Conservation (phyloP, 2,329 filamentous ascomycete genomes). For the Exophiala dermatitidis region DNA sequence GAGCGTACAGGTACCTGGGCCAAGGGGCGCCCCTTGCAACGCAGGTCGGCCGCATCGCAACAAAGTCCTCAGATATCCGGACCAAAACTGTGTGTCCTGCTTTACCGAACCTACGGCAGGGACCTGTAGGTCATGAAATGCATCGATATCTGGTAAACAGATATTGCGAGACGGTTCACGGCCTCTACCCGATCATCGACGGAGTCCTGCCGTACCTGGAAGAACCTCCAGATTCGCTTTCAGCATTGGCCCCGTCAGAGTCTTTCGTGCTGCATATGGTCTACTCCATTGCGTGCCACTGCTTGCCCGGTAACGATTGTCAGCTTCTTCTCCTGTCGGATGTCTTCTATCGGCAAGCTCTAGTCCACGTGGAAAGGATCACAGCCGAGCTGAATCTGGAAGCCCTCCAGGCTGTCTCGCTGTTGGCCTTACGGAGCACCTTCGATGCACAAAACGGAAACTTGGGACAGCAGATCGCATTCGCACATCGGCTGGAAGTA, state of each 20-base stretch:
- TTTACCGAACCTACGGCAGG: not conserved
- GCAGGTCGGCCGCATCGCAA: not conserved
- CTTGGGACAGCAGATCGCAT: conserved; percentile 5
- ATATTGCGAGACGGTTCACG: conserved; percentile 1
- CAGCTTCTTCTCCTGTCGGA: conserved; percentile 4
- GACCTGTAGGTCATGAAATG: not conserved
- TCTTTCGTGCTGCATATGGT: conserved; percentile 2
- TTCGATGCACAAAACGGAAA: conserved; percentile 6
- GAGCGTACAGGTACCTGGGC: conserved; percentile 1
- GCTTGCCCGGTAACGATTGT: conserved; percentile 3
- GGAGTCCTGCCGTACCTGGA: not conserved
- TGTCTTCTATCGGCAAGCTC: conserved; percentile 2
- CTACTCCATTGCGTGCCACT: conserved; percentile 8
- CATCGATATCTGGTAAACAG: conserved; percentile 1
- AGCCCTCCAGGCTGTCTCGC: conserved; percentile 1
- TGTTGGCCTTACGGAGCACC: conserved; percentile 3
- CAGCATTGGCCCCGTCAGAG: not conserved
- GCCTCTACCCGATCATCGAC: conserved; percentile 3
- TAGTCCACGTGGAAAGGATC: conserved; percentile 1
- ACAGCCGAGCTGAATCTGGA: conserved; percentile 6
- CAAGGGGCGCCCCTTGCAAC: not conserved
- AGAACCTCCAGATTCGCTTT: not conserved
- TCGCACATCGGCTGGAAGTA: conserved; percentile 4
- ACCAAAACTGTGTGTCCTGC: not conserved
- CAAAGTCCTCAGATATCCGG: not conserved